Conservation (phyloP, 331 rosid genomes). For the Prunus yedoensis region DNA sequence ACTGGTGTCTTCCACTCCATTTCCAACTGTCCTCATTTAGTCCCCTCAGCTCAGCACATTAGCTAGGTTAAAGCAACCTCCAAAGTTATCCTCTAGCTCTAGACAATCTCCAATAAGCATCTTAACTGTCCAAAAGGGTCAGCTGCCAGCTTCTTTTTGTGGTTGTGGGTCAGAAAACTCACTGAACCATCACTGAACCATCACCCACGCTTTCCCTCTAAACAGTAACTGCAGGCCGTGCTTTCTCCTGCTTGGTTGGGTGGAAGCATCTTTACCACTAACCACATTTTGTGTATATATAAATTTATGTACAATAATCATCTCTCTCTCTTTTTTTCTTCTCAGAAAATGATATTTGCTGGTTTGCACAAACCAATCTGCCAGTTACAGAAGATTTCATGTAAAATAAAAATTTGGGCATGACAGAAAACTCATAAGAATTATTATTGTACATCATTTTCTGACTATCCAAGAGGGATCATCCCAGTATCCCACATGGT, state of each 20-base stretch:
- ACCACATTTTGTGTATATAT: neutral
- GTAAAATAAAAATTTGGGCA: too few relatives aligned
- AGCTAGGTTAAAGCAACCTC: conserved; percentile 18
- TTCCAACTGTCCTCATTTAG: conserved; percentile 38
- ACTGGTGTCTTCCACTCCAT: conserved; percentile 59
- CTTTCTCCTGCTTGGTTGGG: neutral
- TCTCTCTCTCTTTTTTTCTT: neutral
- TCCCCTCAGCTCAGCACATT: conserved; percentile 1
- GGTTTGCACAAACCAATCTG: too few relatives aligned
- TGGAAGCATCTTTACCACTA: neutral
- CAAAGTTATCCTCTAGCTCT: conserved; percentile 17
- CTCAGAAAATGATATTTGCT: too few relatives aligned
- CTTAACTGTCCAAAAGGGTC: conserved; percentile 3
- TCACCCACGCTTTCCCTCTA: neutral
- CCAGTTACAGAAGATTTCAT: too few relatives aligned
- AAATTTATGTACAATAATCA: neutral
- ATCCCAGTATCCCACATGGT: neutral
- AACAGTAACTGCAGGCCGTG: neutral
- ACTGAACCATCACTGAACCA: conserved; percentile 14
- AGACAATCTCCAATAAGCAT: conserved; percentile 12
- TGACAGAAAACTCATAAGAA: neutral
- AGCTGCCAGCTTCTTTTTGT: neutral
- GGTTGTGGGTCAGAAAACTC: conserved; percentile 12
- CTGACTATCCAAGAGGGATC: too few relatives aligned
- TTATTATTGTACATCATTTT: neutral